Evolutionary conservation across 192 early-diverging fungal genomes (phyloP).

Genomic region (Umbelopsis ramanniana): DNA sequence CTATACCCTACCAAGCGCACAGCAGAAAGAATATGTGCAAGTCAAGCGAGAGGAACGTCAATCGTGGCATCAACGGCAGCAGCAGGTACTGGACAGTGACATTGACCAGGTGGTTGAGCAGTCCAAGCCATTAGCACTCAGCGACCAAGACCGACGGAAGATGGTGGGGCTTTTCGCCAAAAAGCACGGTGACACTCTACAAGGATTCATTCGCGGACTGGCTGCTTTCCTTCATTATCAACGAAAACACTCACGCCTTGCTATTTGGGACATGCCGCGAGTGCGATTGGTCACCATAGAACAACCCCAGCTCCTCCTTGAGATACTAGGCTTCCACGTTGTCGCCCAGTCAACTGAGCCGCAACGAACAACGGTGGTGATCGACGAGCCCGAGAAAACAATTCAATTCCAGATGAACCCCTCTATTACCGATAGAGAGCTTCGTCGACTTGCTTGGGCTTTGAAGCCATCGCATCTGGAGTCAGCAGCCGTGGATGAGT

Average conservation of each 20-base stretch:
- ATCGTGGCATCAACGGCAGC: background rate
- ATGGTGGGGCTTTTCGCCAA: background rate
- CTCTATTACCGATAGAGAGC: background rate
- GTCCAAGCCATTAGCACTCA: constrained; percentile 11
- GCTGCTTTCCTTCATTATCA: constrained; percentile 6
- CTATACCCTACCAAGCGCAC: background rate
- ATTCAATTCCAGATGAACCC: background rate
- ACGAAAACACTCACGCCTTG: background rate
- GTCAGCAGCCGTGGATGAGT: background rate
- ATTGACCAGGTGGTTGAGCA: background rate
- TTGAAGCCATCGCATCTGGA: constrained; percentile 7
- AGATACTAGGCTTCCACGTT: background rate
- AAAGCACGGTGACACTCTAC: background rate
- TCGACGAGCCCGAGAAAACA: background rate
- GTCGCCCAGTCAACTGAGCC: background rate
- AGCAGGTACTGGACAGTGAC: background rate
- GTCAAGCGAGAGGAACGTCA: constrained; percentile 5
- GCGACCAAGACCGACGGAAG: background rate
- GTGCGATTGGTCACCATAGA: background rate
- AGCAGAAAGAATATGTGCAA: constrained; percentile 3
- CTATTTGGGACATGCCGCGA: constrained; percentile 6
- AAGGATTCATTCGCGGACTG: background rate
- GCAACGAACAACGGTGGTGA: background rate
- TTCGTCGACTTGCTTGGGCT: background rate
- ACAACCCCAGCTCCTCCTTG: background rate